phyloP scores from a whole-genome alignment of 139 green algal species.

The Chlorella vulgaris region DNA sequence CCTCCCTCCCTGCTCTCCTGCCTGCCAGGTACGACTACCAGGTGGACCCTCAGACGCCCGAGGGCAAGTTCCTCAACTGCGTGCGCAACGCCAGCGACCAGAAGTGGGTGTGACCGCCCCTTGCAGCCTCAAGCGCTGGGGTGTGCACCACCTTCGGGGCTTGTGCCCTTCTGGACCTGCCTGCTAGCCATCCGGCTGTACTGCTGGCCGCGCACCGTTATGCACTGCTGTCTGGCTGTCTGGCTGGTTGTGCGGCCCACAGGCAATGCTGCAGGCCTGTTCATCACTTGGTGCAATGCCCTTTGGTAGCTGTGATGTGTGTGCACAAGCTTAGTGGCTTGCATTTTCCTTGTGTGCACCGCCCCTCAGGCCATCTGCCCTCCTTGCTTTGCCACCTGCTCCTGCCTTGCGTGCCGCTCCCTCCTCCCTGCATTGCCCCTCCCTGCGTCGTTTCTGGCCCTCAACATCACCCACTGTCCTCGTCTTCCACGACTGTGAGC shows the following conservation, averaged over 20 bases:
- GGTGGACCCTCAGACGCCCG: constrained; percentile 68
- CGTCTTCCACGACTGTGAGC: too few relatives aligned
- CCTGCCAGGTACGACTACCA: constrained; percentile 83
- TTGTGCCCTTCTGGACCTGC: neutral
- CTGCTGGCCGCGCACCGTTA: neutral
- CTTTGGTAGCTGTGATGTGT: too few relatives aligned
- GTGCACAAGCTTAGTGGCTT: neutral
- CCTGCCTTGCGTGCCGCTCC: neutral
- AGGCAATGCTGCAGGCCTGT: too few relatives aligned
- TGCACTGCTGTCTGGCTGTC: neutral
- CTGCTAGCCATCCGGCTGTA: too few relatives aligned
- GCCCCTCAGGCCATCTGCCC: neutral
- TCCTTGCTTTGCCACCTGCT: neutral
- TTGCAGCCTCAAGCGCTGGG: too few relatives aligned
- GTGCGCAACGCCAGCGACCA: constrained; percentile 76
- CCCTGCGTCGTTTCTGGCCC: neutral
- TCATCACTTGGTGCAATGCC: too few relatives aligned
- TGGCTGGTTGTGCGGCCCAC: neutral
- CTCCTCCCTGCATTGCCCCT: neutral
- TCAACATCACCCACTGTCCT: neutral
- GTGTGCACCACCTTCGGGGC: too few relatives aligned
- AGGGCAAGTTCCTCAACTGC: constrained; percentile 88
- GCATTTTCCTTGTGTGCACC: neutral
- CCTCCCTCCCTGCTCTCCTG: too few relatives aligned
- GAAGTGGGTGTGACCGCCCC: constrained; percentile 81